Evolutionary conservation across 1,284 basidiomycete species (phyloP).

Genomic region (Puccinia novopanici): DNA sequence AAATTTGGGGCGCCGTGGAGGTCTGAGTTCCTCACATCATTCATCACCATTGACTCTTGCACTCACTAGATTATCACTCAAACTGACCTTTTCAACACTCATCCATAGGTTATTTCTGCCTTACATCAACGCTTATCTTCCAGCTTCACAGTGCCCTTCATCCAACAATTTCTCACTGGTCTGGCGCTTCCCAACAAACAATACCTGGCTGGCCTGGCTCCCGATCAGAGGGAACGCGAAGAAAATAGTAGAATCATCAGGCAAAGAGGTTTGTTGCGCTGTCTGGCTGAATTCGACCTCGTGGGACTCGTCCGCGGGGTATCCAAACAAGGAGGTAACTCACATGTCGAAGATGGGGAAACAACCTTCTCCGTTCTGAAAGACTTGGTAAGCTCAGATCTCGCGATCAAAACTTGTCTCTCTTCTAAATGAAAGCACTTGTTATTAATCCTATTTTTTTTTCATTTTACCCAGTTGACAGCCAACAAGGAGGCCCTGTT

Average conservation of each 20-base stretch:
- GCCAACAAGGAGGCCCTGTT: slow-evolving; percentile 52
- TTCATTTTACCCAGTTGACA: slow-evolving; percentile 33
- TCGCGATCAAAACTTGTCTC: not conserved
- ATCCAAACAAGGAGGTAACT: slow-evolving; percentile 45
- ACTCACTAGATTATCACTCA: not conserved
- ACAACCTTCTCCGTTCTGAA: slow-evolving; percentile 58
- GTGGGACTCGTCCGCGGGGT: slow-evolving; percentile 66
- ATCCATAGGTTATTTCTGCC: slow-evolving; percentile 77
- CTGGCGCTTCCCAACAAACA: slow-evolving; percentile 60
- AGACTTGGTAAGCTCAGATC: slow-evolving; percentile 66
- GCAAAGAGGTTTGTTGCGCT: slow-evolving; percentile 80
- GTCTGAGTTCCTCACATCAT: slow-evolving; percentile 63
- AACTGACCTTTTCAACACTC: not conserved
- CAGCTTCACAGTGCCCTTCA: slow-evolving; percentile 73
- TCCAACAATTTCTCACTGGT: slow-evolving; percentile 68
- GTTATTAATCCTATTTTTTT: slow-evolving; percentile 6
- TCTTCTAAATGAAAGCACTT: not conserved
- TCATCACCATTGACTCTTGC: too few relatives aligned
- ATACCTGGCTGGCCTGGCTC: slow-evolving; percentile 61
- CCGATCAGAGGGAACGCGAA: slow-evolving; percentile 90
- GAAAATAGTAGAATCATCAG: slow-evolving; percentile 76
- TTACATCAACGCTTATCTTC: slow-evolving; percentile 84
- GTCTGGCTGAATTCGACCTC: slow-evolving; percentile 84
- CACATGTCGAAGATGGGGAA: slow-evolving; percentile 53
- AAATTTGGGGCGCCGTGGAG: slow-evolving; percentile 88